Base-by-base conservation (phyloP, 257 asterid species). In the Rauvolfia tetraphylla region DNA sequence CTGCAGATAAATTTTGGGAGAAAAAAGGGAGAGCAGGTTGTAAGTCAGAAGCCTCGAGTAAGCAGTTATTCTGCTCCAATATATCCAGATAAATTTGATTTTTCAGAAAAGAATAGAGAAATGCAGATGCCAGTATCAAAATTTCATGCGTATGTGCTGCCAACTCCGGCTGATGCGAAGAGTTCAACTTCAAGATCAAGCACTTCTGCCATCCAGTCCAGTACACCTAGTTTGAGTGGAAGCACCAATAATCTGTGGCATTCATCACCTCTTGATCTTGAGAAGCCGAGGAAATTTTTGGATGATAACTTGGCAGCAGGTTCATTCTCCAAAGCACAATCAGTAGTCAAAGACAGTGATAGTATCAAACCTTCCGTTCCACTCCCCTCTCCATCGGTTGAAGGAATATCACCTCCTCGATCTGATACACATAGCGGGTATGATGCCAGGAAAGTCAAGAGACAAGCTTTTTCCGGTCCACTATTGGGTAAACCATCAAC, bases 31-130 rank as follows among this genome's bases (percentile, higher is more conserved):
- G 97, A 92, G 65, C 92, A 83, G 78, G 76, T 71, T 48, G 73
- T 71, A 22, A 74, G 79, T 83, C 92, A 86, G 80, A 93, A 73
- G 51, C 79, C 85, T 76, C 85, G 80, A 78, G 82, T 78, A 63
- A 79, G 84, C 76, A 91, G 96, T 83, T 87, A 90, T 85, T 95
- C 99, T 79, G 97, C 99, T 81, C 98, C 98, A 74, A 86, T 95
- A 83, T 87, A 77, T 76, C 86, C 93, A n/a, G 93, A 93, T 81
- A 95, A 95, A 86, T 84, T 86, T 59, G 98, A 91, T 67, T 81
- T 84, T 18, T 79, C 89, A 79, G 97, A 90, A 72, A 88, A 87
- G 83, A 84, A 75, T 56, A 84, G 83, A 81, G 96, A 91, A 79
- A 78, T 83, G 81, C 93, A 80, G 76, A 69, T 83, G 14, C 54